phyloP scores from a whole-genome alignment of 2,329 filamentous ascomycete species.

The Madurella mycetomatis region DNA sequence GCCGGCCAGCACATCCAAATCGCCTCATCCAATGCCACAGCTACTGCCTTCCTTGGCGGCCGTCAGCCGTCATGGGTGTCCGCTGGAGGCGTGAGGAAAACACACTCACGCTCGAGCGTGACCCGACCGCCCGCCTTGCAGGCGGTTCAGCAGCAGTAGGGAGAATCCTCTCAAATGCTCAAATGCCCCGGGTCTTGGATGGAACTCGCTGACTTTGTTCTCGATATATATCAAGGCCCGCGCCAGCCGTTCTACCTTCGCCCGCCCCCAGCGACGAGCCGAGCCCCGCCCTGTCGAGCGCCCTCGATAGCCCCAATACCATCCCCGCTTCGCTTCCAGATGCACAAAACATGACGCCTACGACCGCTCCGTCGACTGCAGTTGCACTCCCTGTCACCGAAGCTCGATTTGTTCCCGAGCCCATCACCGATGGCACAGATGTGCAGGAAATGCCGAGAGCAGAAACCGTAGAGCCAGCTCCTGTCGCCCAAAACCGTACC shows the following conservation, averaged over 20 bases:
- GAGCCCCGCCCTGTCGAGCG: slow-evolving; percentile 40
- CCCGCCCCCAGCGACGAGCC: slow-evolving; percentile 60
- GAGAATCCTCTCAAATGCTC: background rate
- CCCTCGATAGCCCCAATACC: slow-evolving; percentile 34
- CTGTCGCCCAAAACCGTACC: background rate
- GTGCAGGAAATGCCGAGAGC: slow-evolving; percentile 1
- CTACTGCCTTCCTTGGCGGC: slow-evolving; percentile 28
- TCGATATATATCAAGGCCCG: background rate
- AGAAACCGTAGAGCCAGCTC: too few species aligned
- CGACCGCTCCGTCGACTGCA: background rate
- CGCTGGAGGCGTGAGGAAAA: slow-evolving; percentile 9
- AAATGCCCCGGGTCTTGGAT: background rate
- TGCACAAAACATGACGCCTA: slow-evolving; percentile 25
- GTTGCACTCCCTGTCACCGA: slow-evolving; percentile 22
- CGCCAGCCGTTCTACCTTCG: slow-evolving; percentile 49
- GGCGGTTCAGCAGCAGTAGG: slow-evolving; percentile 13
- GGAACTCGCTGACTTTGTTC: slow-evolving; percentile 3
- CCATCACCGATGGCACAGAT: background rate
- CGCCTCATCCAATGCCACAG: slow-evolving; percentile 30
- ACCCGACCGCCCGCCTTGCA: slow-evolving; percentile 2
- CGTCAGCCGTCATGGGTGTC: slow-evolving; percentile 31
- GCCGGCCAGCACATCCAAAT: slow-evolving; percentile 17
- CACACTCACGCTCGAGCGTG: slow-evolving; percentile 12
- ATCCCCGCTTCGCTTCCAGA: slow-evolving; percentile 28
- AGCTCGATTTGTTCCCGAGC: slow-evolving; percentile 26